These are phyloP conservation scores for Cryptococcus neoformans DNA, from an alignment of 1,284 basidiomycete species.

Conservation along the genomic window DNA sequence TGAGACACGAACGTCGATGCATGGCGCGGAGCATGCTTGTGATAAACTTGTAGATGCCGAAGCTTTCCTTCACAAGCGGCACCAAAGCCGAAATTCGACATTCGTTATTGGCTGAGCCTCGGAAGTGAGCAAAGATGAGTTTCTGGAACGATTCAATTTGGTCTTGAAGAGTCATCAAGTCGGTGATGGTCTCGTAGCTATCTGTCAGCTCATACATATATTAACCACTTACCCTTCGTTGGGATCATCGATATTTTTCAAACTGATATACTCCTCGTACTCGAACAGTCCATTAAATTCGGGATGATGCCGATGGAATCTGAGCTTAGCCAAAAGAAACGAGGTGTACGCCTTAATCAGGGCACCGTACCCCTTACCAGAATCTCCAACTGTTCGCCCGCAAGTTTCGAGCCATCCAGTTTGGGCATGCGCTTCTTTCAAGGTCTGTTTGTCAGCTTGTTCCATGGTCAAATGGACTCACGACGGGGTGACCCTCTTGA, in stretches of 20 bases:
- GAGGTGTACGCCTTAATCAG: conserved; percentile 92
- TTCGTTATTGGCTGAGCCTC: conserved; percentile 86
- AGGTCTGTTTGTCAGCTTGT: conserved; percentile 54
- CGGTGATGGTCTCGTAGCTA: conserved; percentile 92
- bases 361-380: conserved; percentile 77
- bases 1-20: conserved; percentile 69
- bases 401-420: conserved; percentile 96
- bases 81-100: conserved; percentile 91
- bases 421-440: conserved; percentile 94
- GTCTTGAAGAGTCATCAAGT: conserved; percentile 93
- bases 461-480: conserved; percentile 50
- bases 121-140: conserved; percentile 90
- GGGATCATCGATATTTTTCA: conserved; percentile 95
- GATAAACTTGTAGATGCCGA: conserved; percentile 96
- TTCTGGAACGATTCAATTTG: conserved; percentile 97
- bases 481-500: conserved; percentile 90
- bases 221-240: conserved; percentile 77
- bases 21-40: conserved; percentile 96
- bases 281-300: conserved; percentile 97
- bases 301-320: conserved; percentile 87
- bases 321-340: conserved; percentile 88
- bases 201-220: neutral
- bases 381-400: conserved; percentile 79
- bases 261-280: conserved; percentile 92
- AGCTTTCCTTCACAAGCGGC: conserved; percentile 93